Conservation (phyloP, 1,284 basidiomycete species). For the Bjerkandera adusta region DNA sequence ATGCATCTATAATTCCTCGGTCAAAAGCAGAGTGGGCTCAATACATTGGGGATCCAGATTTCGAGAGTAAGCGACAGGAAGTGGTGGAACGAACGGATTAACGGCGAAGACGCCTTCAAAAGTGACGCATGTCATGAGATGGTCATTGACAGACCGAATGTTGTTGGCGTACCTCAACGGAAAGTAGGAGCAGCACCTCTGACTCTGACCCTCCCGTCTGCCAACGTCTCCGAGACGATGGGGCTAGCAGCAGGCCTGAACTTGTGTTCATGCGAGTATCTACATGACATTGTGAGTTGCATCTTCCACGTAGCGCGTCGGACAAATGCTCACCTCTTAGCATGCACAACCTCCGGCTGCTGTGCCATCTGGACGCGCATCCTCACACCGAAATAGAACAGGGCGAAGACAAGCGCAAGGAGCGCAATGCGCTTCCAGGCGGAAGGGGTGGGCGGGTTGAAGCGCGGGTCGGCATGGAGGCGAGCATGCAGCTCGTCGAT, state of each 20-base stretch:
- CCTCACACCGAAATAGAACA: conserved; percentile 43
- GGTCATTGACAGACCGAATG: neutral
- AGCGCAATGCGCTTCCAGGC: conserved; percentile 47
- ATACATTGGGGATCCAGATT: too few species aligned
- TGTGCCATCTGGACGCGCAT: conserved; percentile 27
- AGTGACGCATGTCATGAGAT: too few species aligned
- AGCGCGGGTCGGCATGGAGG: conserved; percentile 37
- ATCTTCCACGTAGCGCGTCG: neutral
- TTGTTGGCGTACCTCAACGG: conserved; percentile 8
- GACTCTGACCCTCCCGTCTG: conserved; percentile 53
- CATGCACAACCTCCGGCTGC: conserved; percentile 42
- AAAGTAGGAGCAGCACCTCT: conserved; percentile 47
- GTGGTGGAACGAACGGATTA: too few species aligned
- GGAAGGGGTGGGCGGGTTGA: conserved; percentile 43
- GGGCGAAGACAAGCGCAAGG: conserved; percentile 36
- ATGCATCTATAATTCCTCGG: too few species aligned
- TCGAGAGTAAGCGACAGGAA: too few species aligned
- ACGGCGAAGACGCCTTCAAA: too few species aligned
- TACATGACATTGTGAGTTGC: conserved; percentile 22
- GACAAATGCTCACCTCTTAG: conserved; percentile 40
- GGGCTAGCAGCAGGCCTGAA: conserved; percentile 68
- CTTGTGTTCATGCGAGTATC: conserved; percentile 64
- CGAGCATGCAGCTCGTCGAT: conserved; percentile 23
- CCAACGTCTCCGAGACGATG: conserved; percentile 59
- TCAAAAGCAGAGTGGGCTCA: too few species aligned